Evolutionary conservation across 352 stramenopile genomes (phyloP), one percentile per base, ranked within the genome.

Genomic region (Globisporangium apiculatum): DNA sequence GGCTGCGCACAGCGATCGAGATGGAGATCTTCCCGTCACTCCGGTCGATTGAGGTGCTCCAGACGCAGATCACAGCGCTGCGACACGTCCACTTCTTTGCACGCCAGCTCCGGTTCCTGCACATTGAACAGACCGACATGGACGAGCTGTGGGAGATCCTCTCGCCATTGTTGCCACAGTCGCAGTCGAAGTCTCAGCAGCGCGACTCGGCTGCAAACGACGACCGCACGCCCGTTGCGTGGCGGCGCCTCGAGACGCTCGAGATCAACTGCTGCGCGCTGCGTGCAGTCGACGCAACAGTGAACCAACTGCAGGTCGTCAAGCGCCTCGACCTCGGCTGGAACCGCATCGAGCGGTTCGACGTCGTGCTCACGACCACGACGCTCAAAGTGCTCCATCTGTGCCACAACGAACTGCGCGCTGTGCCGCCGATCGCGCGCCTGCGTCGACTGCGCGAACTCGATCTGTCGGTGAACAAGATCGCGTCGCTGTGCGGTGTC

Each of bases 1-100:
- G 55, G 9, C 36, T 73, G 37, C 62, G 68, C 4, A 63, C 65
- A 0, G 57, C 75, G 2, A 74, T 93, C 45, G 74, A 92, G 55
- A 64, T 95, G 17, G 80, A 91, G 18, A 91, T 95, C 49, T 93
- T 95, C 42, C 79, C 86, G n/a, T 87, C 78, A 5, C 60, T 95
- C 24, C 69, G 65, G 14, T 55, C 79, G 7, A 63, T 95, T 4
- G 86, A 93, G 57, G 71, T 79, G 3, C 69, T 87, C 3, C 72
- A 86, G 47, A 82, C 68, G 6, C 65, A 85, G 8, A 49, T 67
- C 4, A 50, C 49, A 10, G 62, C 60, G 41, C 62, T 95, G 14
- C 60, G 64, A 1, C 72, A 87, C 52, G 67, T 91, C 9, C 75
- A 89, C 49, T 89, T 70, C 57, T 93, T 94, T 66, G 70, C 79